Percentiles rank a stretch among this genome's conserved stretches.
These are phyloP conservation scores for Tagetes patula DNA, from an alignment of 129 eudicot species.

Conservation along the genomic window DNA sequence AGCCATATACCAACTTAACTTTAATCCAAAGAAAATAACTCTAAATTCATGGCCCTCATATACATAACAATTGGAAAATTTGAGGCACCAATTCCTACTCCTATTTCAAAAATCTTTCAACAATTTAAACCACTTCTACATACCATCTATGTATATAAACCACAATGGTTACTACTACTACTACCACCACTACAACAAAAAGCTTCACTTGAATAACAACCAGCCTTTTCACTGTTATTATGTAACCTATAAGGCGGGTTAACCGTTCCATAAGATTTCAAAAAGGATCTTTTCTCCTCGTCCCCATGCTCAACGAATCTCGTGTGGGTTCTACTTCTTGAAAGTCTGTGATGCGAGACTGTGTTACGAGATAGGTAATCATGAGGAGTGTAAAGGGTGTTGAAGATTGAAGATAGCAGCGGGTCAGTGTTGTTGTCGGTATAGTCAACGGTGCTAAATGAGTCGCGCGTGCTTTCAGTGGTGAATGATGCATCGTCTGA, in stretches of 20 bases:
- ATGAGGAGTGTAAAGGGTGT: slow-evolving; percentile 36
- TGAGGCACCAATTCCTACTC: slow-evolving; percentile 40
- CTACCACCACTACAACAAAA: slow-evolving; percentile 27
- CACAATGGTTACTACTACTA: slow-evolving; percentile 25
- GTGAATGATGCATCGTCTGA: slow-evolving; percentile 95
- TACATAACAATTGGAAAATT: slow-evolving; percentile 41
- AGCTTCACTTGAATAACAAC: slow-evolving; percentile 32
- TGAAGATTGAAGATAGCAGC: slow-evolving; percentile 56
- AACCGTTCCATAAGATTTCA: slow-evolving; percentile 32
- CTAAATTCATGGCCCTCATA: slow-evolving; percentile 33
- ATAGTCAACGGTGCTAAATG: slow-evolving; percentile 73
- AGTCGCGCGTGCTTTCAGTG: slow-evolving; percentile 93
- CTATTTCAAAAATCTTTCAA: slow-evolving; percentile 26
- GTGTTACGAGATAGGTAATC: slow-evolving; percentile 46
- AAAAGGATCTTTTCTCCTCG: slow-evolving; percentile 49
- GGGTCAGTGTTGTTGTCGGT: slow-evolving; percentile 57
- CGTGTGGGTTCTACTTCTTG: slow-evolving; percentile 48
- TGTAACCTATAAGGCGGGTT: slow-evolving; percentile 40
- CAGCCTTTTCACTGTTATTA: slow-evolving; percentile 25
- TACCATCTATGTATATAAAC: slow-evolving; percentile 35
- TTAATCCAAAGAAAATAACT: slow-evolving; percentile 18
- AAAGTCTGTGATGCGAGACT: slow-evolving; percentile 58
- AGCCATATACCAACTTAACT: slow-evolving; percentile 27
- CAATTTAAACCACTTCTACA: slow-evolving; percentile 29
- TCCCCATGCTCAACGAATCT: slow-evolving; percentile 47